phyloP scores from a whole-genome alignment of 1,284 basidiomycete species.

The Salmacisia buchloeana region DNA sequence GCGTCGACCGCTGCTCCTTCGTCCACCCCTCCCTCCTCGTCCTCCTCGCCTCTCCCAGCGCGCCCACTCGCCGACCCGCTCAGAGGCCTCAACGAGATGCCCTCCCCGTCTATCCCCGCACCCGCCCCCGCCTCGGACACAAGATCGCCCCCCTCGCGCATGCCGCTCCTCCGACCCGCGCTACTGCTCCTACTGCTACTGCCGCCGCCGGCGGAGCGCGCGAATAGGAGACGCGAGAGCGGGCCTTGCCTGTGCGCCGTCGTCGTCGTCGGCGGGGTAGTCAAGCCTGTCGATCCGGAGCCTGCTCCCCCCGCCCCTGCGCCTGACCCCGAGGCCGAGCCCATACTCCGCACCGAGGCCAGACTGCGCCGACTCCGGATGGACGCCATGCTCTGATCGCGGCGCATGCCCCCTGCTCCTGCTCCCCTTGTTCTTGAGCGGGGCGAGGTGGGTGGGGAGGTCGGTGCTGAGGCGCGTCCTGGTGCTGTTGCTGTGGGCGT shows the following conservation, averaged over 20 bases:
- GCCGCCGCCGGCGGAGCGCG: not conserved
- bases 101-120: too few relatives aligned
- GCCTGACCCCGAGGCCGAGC: not conserved
- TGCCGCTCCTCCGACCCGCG: too few relatives aligned
- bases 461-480: not conserved
- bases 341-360: not conserved
- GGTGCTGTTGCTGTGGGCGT: not conserved
- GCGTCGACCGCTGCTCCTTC: too few relatives aligned
- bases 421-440: not conserved
- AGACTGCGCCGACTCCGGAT: not conserved
- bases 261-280: not conserved
- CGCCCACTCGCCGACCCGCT: too few relatives aligned
- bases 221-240: conserved; percentile 1
- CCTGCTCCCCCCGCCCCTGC: not conserved
- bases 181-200: not conserved
- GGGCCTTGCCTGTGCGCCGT: not conserved
- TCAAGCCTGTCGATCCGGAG: not conserved
- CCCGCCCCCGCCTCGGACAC: too few relatives aligned
- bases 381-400: not conserved
- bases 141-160: too few relatives aligned
- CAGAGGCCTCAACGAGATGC: too few relatives aligned
- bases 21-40: not conserved
- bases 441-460: not conserved
- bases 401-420: not conserved
- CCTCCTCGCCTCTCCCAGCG: too few relatives aligned